Evolutionary conservation across 208 protist genomes (phyloP).

Genomic region (Trypanosoma avium): DNA sequence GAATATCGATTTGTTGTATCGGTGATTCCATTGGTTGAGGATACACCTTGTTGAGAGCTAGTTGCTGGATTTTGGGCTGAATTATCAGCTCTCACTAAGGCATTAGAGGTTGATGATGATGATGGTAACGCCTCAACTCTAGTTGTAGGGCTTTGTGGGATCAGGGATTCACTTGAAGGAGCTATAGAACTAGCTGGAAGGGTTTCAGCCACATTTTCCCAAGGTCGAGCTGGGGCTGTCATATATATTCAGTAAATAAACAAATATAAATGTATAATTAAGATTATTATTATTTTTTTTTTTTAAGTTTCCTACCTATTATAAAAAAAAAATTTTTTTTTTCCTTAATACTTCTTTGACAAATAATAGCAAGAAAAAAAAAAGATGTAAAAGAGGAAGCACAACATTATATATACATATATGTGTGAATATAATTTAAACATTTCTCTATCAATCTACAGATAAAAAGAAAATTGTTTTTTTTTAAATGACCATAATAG

Average conservation of each 20-base stretch:
- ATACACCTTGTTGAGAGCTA: slow-evolving; percentile 5
- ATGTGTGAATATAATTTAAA: no score
- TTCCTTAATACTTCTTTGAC: neutral
- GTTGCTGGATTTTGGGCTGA: neutral
- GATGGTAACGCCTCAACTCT: neutral
- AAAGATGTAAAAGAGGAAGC: slow-evolving; percentile 14
- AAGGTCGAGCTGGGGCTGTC: neutral
- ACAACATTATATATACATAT: slow-evolving; percentile 11
- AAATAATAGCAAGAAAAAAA: slow-evolving; percentile 20
- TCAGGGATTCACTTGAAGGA: slow-evolving; percentile 19
- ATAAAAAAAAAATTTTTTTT: no score
- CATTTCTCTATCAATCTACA: neutral
- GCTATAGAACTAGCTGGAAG: slow-evolving; percentile 22
- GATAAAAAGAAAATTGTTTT: neutral
- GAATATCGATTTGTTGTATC: slow-evolving; percentile 6
- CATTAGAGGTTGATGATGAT: neutral
- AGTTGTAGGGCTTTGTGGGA: slow-evolving; percentile 9
- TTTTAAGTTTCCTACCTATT: neutral
- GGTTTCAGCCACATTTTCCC: slow-evolving; percentile 18
- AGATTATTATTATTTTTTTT: slow-evolving; percentile 3
- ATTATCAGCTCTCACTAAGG: neutral
- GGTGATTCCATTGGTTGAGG: slow-evolving; percentile 2
- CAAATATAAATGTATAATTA: no score
- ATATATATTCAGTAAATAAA: neutral
- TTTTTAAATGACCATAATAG: no score